These are phyloP conservation scores for Hypoxylon sp. DNA, from an alignment of 2,329 filamentous ascomycete species.

Conservation along the genomic window DNA sequence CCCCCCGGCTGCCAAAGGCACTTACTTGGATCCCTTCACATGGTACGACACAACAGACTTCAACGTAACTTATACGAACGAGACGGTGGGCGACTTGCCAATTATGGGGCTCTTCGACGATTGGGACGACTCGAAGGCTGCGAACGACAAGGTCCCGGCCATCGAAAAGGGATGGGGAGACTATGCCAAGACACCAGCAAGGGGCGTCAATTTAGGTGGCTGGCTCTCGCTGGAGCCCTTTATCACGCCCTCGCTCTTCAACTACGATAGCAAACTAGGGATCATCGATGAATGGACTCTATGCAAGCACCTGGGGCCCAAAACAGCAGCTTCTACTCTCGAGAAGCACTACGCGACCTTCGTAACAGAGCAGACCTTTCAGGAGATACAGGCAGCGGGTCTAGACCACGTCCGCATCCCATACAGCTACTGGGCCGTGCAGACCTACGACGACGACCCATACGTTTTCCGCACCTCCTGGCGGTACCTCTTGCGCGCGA, in stretches of 20 bases:
- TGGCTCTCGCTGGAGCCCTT: constrained; percentile 97
- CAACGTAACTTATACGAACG: constrained; percentile 92
- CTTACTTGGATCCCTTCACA: constrained; percentile 87
- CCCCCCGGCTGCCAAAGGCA: constrained; percentile 77
- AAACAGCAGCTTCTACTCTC: constrained; percentile 74
- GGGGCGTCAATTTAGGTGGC: constrained; percentile 92
- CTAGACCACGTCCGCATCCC: constrained; percentile 98
- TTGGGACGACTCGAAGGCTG: constrained; percentile 86
- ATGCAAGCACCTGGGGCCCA: constrained; percentile 76
- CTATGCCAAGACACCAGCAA: constrained; percentile 83
- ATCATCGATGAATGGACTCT: constrained; percentile 93
- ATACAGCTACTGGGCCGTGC: constrained; percentile 94
- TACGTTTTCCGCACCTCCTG: constrained; percentile 90
- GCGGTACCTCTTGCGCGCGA: constrained; percentile 91
- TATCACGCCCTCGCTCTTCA: constrained; percentile 93
- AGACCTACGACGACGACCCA: constrained; percentile 86
- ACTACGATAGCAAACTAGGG: constrained; percentile 71
- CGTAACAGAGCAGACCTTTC: constrained; percentile 86
- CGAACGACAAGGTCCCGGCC: constrained; percentile 85
- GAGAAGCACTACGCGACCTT: constrained; percentile 94
- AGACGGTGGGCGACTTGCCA: constrained; percentile 86
- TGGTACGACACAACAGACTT: constrained; percentile 94
- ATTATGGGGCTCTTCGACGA: constrained; percentile 88
- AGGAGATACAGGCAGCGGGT: constrained; percentile 86
- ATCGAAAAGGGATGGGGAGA: constrained; percentile 81